These are phyloP conservation scores for Kwoniella sp. DNA, from an alignment of 768 basidiomycete genomes.

Conservation along the genomic window DNA sequence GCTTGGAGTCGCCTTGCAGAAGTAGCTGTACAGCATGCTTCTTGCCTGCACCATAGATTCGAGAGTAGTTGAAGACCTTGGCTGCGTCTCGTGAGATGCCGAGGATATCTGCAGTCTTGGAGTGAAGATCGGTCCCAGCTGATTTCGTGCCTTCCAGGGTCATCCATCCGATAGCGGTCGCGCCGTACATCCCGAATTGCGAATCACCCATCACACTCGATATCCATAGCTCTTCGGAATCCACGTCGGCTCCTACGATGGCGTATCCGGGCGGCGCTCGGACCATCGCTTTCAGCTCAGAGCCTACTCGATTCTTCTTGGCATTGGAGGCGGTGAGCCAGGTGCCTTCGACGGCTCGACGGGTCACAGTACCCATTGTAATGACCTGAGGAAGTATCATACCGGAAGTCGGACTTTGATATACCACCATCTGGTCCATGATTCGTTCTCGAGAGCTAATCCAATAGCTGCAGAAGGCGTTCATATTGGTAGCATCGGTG, in stretches of 20 bases:
- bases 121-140: constrained; percentile 92
- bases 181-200: constrained; percentile 94
- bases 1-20: constrained; percentile 76
- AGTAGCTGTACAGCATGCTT: constrained; percentile 86
- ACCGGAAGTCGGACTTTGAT: constrained; percentile 63
- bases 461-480: constrained; percentile 96
- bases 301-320: constrained; percentile 95
- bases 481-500: constrained; percentile 82
- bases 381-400: constrained; percentile 95
- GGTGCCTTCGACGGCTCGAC: constrained; percentile 94
- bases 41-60: constrained; percentile 98
- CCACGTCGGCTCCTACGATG: constrained; percentile 97
- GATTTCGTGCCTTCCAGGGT: constrained; percentile 95
- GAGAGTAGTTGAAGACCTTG: constrained; percentile 96
- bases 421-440: constrained; percentile 87
- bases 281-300: constrained; percentile 97
- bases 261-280: constrained; percentile 89
- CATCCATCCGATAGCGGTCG: constrained; percentile 99
- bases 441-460: constrained; percentile 91
- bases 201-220: constrained; percentile 98
- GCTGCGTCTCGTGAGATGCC: constrained; percentile 92
- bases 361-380: constrained; percentile 98
- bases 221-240: constrained; percentile 98
- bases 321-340: constrained; percentile 99
- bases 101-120: constrained; percentile 90